Evolutionary conservation across 129 eudicot genomes (phyloP).

Genomic region (Escallonia herrerae): DNA sequence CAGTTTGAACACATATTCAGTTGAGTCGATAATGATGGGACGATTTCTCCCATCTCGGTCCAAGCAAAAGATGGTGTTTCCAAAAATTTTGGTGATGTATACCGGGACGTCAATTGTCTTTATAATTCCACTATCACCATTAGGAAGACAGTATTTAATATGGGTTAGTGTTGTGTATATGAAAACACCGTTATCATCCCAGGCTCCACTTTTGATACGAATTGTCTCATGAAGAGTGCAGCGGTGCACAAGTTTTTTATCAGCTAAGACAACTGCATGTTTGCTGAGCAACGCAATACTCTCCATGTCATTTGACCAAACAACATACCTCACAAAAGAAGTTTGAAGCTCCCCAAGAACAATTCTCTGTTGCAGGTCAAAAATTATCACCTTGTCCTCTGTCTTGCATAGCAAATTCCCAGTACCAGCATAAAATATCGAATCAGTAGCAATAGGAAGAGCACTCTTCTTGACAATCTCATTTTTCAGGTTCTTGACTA

Average conservation of each 20-base stretch:
- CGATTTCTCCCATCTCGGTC: conserved; percentile 18
- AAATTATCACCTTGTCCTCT: conserved; percentile 14
- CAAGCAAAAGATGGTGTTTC: conserved; percentile 16
- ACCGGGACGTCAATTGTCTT: conserved; percentile 18
- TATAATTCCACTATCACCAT: conserved; percentile 17
- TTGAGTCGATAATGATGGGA: conserved; percentile 11
- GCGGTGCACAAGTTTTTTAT: conserved; percentile 16
- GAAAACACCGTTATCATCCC: conserved; percentile 21
- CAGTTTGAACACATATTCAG: conserved; percentile 16
- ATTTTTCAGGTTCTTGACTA: conserved; percentile 15
- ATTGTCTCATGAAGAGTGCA: conserved; percentile 22
- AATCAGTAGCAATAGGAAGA: conserved; percentile 15
- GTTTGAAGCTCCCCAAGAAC: conserved; percentile 18
- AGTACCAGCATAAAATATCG: conserved; percentile 17
- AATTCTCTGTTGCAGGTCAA: conserved; percentile 17
- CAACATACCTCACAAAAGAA: conserved; percentile 13
- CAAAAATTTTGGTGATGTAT: conserved; percentile 15
- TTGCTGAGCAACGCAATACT: conserved; percentile 16
- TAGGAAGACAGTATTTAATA: conserved; percentile 17
- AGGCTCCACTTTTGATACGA: conserved; percentile 17
- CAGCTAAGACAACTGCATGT: conserved; percentile 14
- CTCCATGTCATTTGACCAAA: conserved; percentile 20
- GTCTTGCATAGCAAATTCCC: conserved; percentile 20
- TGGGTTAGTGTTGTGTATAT: conserved; percentile 14
- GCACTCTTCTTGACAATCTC: conserved; percentile 18